These are phyloP conservation scores for Cubamyces sp. DNA, from an alignment of 768 basidiomycete species.

Conservation along the genomic window DNA sequence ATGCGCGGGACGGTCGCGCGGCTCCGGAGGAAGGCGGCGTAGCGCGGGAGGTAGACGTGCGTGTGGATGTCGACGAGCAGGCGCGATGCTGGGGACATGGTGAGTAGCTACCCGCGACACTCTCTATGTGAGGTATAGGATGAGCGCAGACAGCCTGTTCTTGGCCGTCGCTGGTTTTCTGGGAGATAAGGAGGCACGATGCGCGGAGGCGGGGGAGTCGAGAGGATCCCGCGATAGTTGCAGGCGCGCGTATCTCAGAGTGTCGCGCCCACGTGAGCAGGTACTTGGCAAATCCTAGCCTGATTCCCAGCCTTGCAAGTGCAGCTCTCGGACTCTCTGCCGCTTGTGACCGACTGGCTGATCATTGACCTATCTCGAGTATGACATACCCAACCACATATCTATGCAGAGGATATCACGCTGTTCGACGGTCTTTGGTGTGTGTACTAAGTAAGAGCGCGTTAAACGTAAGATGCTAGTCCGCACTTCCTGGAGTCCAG, in stretches of 20 bases:
- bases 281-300: neutral
- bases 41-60: constrained; percentile 83
- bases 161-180: too few species aligned
- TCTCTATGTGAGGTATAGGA: neutral
- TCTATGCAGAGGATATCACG: too few species aligned
- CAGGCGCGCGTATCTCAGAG: constrained; percentile 4
- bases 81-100: constrained; percentile 25
- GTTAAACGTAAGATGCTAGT: neutral
- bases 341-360: too few species aligned
- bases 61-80: constrained; percentile 83
- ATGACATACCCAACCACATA: too few species aligned
- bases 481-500: neutral
- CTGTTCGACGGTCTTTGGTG: too few species aligned
- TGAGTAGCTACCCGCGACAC: neutral
- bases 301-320: too few species aligned
- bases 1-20: constrained; percentile 71
- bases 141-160: neutral
- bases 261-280: constrained; percentile 23
- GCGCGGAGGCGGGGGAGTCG: neutral
- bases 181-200: neutral
- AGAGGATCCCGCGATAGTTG: constrained; percentile 2
- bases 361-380: too few species aligned
- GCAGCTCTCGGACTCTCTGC: too few species aligned
- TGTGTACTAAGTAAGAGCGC: too few species aligned
- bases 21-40: constrained; percentile 68